phyloP scores from a whole-genome alignment of 495 filamentous ascomycete species.

The Acidomyces sp. region DNA sequence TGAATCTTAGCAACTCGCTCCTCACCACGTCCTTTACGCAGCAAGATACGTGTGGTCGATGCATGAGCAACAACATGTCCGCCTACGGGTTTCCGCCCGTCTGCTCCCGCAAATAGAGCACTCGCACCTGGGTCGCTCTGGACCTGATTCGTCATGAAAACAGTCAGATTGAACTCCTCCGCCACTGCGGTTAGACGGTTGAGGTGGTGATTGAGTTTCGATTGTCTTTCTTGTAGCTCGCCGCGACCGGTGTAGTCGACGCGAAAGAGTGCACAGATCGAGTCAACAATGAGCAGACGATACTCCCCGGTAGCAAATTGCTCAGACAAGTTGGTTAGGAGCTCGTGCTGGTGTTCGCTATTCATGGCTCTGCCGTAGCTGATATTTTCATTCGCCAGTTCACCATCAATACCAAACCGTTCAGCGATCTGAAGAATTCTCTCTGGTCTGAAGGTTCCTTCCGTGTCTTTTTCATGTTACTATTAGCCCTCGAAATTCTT shows the following conservation, averaged over 20 bases:
- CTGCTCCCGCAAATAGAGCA: slow-evolving; percentile 65
- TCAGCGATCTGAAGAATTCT: slow-evolving; percentile 60
- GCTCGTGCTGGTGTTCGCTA: slow-evolving; percentile 62
- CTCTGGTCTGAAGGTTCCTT: slow-evolving; percentile 68
- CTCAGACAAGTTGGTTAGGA: slow-evolving; percentile 51
- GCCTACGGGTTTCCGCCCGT: slow-evolving; percentile 62
- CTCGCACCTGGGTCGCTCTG: slow-evolving; percentile 70
- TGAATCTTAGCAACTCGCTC: slow-evolving; percentile 71
- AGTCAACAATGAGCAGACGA: slow-evolving; percentile 62
- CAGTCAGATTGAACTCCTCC: slow-evolving; percentile 69
- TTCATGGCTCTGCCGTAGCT: slow-evolving; percentile 58
- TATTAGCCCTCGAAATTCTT: too few relatives aligned
- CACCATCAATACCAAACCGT: slow-evolving; percentile 56
- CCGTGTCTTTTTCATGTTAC: too few relatives aligned
- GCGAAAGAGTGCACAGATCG: slow-evolving; percentile 66
- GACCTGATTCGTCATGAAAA: slow-evolving; percentile 73
- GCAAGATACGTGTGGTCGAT: slow-evolving; percentile 57
- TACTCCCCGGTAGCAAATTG: slow-evolving; percentile 58
- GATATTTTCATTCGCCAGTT: slow-evolving; percentile 61
- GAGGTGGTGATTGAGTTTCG: slow-evolving; percentile 61
- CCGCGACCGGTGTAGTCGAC: slow-evolving; percentile 64
- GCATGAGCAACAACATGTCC: slow-evolving; percentile 73
- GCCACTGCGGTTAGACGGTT: slow-evolving; percentile 59
- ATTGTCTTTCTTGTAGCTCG: slow-evolving; percentile 63
- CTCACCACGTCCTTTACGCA: slow-evolving; percentile 65